Conservation (phyloP, 257 asterid genomes). For the Haberlea rhodopensis region DNA sequence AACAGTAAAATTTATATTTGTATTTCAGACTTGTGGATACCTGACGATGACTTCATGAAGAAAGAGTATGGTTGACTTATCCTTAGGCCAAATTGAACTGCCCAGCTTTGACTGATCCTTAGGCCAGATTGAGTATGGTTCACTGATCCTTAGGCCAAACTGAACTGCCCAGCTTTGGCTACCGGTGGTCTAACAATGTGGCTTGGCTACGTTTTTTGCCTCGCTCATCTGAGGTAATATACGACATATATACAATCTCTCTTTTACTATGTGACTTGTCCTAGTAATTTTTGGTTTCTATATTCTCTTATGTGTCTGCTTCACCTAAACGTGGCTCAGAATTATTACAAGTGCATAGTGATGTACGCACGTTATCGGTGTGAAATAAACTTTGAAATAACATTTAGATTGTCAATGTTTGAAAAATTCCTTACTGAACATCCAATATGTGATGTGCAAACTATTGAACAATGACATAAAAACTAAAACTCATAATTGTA, state of each 20-base stretch:
- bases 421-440: no score
- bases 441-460: no score
- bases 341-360: neutral
- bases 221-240: constrained; percentile 39
- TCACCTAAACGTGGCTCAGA: neutral
- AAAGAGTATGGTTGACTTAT: constrained; percentile 37
- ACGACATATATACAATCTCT: neutral
- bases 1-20: no score
- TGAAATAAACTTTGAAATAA: no score
- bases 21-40: neutral
- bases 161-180: constrained; percentile 37
- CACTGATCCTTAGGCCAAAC: constrained; percentile 33
- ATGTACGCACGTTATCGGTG: neutral
- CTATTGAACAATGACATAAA: no score
- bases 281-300: neutral
- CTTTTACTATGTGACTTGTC: neutral
- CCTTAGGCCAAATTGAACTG: constrained; percentile 29
- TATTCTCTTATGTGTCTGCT: neutral
- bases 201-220: constrained; percentile 39
- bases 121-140: no score
- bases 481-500: neutral
- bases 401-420: neutral
- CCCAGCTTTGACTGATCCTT: constrained; percentile 38
- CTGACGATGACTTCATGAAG: constrained; percentile 26
- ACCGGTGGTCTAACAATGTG: constrained; percentile 28